phyloP scores from a whole-genome alignment of 176 grass and related monocot genomes.

The Oryza punctata region DNA sequence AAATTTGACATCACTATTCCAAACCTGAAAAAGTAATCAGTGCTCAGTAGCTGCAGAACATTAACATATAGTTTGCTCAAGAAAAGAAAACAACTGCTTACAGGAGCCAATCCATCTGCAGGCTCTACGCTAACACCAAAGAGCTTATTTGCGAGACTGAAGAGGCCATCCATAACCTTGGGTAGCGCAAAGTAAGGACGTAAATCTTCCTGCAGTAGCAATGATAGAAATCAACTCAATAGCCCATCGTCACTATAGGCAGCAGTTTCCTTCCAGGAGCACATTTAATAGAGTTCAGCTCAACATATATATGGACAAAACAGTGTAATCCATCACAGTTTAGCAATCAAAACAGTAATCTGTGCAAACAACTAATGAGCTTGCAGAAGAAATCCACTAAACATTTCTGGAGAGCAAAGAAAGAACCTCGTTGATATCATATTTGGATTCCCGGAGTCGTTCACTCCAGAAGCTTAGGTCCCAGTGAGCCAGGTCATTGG shows the following conservation, averaged over 20 bases:
- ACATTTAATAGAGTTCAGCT: neutral
- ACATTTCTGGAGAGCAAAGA: conserved; percentile 9
- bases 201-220: conserved; percentile 72
- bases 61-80: conserved; percentile 11
- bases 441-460: conserved; percentile 86
- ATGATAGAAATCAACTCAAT: conserved; percentile 19
- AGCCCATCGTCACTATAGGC: neutral
- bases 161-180: conserved; percentile 97
- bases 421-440: conserved; percentile 92
- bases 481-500: conserved; percentile 80
- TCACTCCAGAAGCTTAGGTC: conserved; percentile 94
- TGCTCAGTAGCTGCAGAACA: conserved; percentile 32
- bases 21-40: conserved; percentile 56
- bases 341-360: neutral
- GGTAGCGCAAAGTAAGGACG: conserved; percentile 97
- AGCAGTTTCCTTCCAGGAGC: conserved; percentile 2
- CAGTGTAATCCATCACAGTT: neutral
- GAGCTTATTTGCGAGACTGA: conserved; percentile 83
- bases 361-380: neutral
- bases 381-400: neutral
- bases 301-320: neutral
- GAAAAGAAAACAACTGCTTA: conserved; percentile 50
- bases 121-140: conserved; percentile 83
- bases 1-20: conserved; percentile 93
- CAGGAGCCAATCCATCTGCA: conserved; percentile 89